Evolutionary conservation across 2,329 filamentous ascomycete species (phyloP), one percentile per base, ranked within the genome.

Genomic region (Tympanopsis confertula): DNA sequence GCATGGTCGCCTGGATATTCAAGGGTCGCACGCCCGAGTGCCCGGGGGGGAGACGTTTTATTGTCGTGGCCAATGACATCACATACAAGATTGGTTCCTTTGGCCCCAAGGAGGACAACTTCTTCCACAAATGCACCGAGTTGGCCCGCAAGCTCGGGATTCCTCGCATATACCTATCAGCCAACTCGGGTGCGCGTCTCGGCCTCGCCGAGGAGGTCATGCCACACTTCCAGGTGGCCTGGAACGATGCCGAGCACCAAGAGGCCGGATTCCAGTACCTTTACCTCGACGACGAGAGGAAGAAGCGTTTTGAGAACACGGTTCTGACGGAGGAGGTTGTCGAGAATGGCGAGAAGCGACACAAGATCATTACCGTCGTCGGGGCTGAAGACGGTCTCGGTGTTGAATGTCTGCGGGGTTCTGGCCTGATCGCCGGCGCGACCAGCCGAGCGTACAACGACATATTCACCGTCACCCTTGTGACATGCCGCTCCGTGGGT

Each of bases 1-100:
- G 91, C 66, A 98, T 98, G 91, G 88, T 98, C 39, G 91, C 87
- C 47, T 98, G 91, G 91, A 75, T 96, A 47, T 82, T 96, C 58
- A 91, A 86, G 43, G 91, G 88, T 13, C 86, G 79, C 57, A 96
- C 91, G 1, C 91, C 91, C 7, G 91, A 98, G 62, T 98, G 96
- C 58, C 89, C 91, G 41, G 74, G 77, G 46, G 91, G 91, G 41
- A 78, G 91, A 48, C 85, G 84, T 55, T 95, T 96, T 64, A 78
- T 98, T 56, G 86, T 98, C 46, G 82, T 98, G 45, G 88, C 91
- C 71, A 98, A 98, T 71, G 91, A 98, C 56, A 98, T 98, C 59
- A 98, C 91, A n/a, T 96, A 86, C 74, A 93, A 93, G 72, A 98
- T 96, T 58, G 91, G 91, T 53, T 94, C 86, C 2, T 98, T 98